Conservation (phyloP, 257 asterid genomes). For the Forsythia viridissima region DNA sequence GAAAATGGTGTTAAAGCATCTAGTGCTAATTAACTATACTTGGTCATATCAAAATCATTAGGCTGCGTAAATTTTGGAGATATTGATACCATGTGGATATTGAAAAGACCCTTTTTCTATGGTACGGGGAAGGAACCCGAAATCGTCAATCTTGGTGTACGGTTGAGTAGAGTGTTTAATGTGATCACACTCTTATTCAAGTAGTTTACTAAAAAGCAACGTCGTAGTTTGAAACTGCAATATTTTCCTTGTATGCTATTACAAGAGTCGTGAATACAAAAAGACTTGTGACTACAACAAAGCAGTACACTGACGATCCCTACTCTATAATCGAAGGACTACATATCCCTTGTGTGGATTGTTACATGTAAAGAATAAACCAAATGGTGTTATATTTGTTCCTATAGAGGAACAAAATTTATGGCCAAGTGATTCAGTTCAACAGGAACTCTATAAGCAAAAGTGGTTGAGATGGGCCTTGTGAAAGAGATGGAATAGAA, state of each 20-base stretch:
- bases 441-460: slow-evolving; percentile 20
- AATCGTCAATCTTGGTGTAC: too few relatives aligned
- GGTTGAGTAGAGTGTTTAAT: too few relatives aligned
- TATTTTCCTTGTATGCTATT: too few relatives aligned
- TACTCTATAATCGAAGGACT: too few relatives aligned
- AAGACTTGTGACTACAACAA: neutral
- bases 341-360: neutral
- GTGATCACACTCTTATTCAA: neutral
- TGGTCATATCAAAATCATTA: neutral
- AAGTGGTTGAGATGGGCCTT: slow-evolving; percentile 37
- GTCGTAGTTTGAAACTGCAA: neutral
- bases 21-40: neutral
- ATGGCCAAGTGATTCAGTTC: slow-evolving; percentile 16
- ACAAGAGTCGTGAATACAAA: neutral
- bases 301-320: too few relatives aligned
- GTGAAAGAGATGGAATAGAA: slow-evolving; percentile 25
- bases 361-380: too few relatives aligned
- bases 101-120: neutral
- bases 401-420: neutral
- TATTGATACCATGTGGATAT: neutral
- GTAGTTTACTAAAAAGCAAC: too few relatives aligned
- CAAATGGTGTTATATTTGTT: neutral
- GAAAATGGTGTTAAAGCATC: slow-evolving; percentile 7
- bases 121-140: neutral
- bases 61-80: neutral